These are phyloP conservation scores for Ophiostoma quercus DNA, from an alignment of 2,329 filamentous ascomycete genomes.

Conservation along the genomic window DNA sequence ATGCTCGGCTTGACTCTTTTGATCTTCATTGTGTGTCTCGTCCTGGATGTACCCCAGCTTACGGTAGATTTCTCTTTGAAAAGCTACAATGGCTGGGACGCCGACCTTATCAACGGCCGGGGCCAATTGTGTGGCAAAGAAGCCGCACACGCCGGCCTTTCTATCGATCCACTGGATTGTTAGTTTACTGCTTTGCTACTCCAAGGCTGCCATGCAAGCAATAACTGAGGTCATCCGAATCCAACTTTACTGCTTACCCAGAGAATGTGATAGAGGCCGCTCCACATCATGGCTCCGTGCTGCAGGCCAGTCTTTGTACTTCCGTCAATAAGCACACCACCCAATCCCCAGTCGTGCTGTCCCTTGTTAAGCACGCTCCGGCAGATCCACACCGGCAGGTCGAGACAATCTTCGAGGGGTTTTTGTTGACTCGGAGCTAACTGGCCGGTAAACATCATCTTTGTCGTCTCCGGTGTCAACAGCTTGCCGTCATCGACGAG, in stretches of 20 bases:
- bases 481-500: not conserved
- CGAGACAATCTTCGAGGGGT: not conserved
- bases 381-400: not conserved
- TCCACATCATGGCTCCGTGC: not conserved
- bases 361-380: not conserved
- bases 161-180: not conserved
- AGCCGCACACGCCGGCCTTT: not conserved
- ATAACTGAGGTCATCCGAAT: not conserved
- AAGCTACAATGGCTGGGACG: not conserved
- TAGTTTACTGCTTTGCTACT: not conserved
- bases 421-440: not conserved
- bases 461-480: not conserved
- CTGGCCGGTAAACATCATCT: not conserved
- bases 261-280: not conserved
- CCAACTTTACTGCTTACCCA: not conserved
- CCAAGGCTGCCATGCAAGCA: not conserved
- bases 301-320: not conserved
- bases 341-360: not conserved
- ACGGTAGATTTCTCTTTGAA: not conserved
- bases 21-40: not conserved
- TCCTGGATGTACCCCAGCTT: not conserved
- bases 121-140: not conserved
- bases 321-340: not conserved
- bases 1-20: not conserved
- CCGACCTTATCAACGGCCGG: not conserved